Evolutionary conservation across 805 yeast genomes (phyloP).

Genomic region (Candida ascalaphidarum): DNA sequence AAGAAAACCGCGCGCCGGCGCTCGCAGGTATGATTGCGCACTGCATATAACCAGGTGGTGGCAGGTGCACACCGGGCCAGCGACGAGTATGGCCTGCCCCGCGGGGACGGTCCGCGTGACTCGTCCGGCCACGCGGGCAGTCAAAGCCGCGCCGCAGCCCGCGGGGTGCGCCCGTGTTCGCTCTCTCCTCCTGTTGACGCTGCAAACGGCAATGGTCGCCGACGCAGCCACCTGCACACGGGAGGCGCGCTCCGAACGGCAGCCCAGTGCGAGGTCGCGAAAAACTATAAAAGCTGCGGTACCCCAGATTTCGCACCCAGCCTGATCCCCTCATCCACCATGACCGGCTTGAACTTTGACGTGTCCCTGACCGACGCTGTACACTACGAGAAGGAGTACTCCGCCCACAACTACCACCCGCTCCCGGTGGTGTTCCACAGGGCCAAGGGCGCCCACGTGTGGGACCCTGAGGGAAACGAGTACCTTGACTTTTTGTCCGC

Average conservation of each 20-base stretch:
- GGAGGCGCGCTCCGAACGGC: conserved; percentile 11
- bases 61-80: background rate
- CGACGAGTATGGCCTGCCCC: background rate
- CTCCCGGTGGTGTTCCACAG: conserved; percentile 86
- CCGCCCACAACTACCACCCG: conserved; percentile 97
- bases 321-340: conserved; percentile 4
- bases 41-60: background rate
- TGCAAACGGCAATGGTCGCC: conserved; percentile 7
- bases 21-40: too few relatives aligned
- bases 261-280: conserved; percentile 9
- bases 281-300: conserved; percentile 1
- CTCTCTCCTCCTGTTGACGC: background rate
- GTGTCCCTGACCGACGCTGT: conserved; percentile 59
- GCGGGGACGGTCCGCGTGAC: too few relatives aligned
- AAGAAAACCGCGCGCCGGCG: background rate
- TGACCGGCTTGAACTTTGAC: conserved; percentile 28
- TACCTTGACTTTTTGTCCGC: conserved; percentile 91
- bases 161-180: background rate
- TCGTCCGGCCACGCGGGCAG: too few relatives aligned
- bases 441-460: conserved; percentile 87
- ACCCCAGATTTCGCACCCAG: too few relatives aligned
- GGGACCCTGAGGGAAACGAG: conserved; percentile 97
- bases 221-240: too few relatives aligned
- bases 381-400: conserved; percentile 65
- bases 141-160: too few relatives aligned